These are phyloP conservation scores for Candida maesae DNA, from an alignment of 805 yeast species.

Conservation along the genomic window DNA sequence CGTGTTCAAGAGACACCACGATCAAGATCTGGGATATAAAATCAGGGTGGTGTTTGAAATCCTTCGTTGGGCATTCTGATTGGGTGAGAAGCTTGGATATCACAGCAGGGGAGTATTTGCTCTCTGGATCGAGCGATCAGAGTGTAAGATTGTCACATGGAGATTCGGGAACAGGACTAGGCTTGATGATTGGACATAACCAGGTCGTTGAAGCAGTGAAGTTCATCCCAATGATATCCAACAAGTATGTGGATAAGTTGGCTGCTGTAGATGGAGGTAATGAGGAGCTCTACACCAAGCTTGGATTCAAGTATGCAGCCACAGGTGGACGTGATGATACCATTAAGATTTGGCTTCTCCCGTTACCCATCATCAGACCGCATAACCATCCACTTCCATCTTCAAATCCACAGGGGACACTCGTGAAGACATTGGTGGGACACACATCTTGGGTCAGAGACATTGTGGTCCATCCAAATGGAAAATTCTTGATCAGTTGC, in stretches of 20 bases:
- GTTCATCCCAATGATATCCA: constrained; percentile 56
- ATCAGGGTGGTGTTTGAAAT: constrained; percentile 62
- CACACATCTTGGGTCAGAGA: constrained; percentile 87
- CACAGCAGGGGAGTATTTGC: constrained; percentile 44
- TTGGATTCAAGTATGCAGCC: constrained; percentile 70
- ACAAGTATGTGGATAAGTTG: constrained; percentile 43
- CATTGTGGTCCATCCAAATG: constrained; percentile 69
- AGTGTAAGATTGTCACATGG: constrained; percentile 65
- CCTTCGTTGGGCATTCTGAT: constrained; percentile 77
- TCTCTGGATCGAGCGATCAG: constrained; percentile 80
- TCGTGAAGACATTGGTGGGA: constrained; percentile 57
- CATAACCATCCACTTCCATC: constrained; percentile 56
- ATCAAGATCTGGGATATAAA: constrained; percentile 64
- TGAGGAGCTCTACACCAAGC: constrained; percentile 27
- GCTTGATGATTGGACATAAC: constrained; percentile 68
- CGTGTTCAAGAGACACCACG: constrained; percentile 61
- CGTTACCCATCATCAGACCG: constrained; percentile 55
- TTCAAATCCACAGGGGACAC: constrained; percentile 56
- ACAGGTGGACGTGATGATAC: constrained; percentile 78
- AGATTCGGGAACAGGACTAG: constrained; percentile 61
- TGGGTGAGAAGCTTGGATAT: constrained; percentile 76
- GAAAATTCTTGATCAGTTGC: constrained; percentile 62
- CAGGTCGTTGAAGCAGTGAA: constrained; percentile 78
- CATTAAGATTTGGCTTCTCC: constrained; percentile 74
- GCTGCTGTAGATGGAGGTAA: constrained; percentile 29